These are phyloP conservation scores for Erysimum cheiranthoides DNA, from an alignment of 345 rosid genomes.

Conservation along the genomic window DNA sequence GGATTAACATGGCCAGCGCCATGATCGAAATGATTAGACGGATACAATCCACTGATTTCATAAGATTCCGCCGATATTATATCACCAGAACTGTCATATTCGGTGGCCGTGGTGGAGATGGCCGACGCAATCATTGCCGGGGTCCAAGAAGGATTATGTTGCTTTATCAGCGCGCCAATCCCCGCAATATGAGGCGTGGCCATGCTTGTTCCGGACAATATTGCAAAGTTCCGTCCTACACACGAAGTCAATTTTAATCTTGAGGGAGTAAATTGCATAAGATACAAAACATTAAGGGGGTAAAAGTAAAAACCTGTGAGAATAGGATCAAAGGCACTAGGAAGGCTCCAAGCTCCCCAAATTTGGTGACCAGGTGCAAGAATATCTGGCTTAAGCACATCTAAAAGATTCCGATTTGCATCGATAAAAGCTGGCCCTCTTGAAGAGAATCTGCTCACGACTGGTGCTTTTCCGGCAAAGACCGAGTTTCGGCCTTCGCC, in stretches of 20 bases:
- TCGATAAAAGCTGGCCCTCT: slow-evolving; percentile 78
- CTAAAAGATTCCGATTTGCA: slow-evolving; percentile 51
- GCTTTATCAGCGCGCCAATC: slow-evolving; percentile 75
- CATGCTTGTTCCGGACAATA: slow-evolving; percentile 92
- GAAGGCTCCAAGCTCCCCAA: slow-evolving; percentile 95
- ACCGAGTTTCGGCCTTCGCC: slow-evolving; percentile 71
- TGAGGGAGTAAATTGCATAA: background rate
- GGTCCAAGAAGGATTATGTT: slow-evolving; percentile 69
- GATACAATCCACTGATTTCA: slow-evolving; percentile 39
- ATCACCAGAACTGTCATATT: slow-evolving; percentile 58
- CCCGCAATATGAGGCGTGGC: slow-evolving; percentile 84
- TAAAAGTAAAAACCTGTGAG: slow-evolving; percentile 49
- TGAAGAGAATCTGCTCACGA: slow-evolving; percentile 76
- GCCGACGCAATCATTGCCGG: slow-evolving; percentile 89
- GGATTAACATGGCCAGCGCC: slow-evolving; percentile 85
- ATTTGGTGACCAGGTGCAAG: slow-evolving; percentile 91
- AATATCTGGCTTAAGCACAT: slow-evolving; percentile 84
- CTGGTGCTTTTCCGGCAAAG: slow-evolving; percentile 58
- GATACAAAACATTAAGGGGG: background rate
- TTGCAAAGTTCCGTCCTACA: slow-evolving; percentile 69
- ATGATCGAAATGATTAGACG: slow-evolving; percentile 64
- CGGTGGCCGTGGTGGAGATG: slow-evolving; percentile 72
- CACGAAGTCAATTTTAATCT: background rate
- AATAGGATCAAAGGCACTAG: slow-evolving; percentile 68
- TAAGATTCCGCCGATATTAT: slow-evolving; percentile 60